Evolutionary conservation across 2,329 filamentous ascomycete genomes (phyloP).

Genomic region (Pseudogymnoascus sp.): DNA sequence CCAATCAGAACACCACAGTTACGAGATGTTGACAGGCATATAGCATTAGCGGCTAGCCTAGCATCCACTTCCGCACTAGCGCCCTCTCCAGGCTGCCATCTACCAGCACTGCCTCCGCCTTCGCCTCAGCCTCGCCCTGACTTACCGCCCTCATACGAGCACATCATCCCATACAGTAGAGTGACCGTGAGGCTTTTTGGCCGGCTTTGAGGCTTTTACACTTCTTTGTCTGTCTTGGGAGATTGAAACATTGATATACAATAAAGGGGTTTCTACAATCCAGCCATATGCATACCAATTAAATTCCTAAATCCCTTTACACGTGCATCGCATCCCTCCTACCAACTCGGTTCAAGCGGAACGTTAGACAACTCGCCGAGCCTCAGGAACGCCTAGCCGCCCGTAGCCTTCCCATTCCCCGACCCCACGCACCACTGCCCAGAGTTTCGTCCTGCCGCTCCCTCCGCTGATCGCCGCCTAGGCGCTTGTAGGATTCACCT

Average conservation of each 20-base stretch:
- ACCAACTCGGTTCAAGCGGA: not conserved
- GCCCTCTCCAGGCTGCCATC: not conserved
- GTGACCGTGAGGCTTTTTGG: not conserved
- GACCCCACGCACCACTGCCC: not conserved
- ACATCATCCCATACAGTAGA: not conserved
- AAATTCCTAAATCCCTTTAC: not conserved
- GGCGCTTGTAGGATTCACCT: not conserved
- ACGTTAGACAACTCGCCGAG: not conserved
- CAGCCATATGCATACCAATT: not conserved
- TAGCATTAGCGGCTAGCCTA: not conserved
- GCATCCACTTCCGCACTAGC: not conserved
- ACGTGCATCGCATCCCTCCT: not conserved
- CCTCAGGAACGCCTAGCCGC: not conserved
- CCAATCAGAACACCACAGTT: not conserved
- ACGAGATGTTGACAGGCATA: not conserved
- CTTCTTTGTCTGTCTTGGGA: not conserved
- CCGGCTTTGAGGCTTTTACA: not conserved
- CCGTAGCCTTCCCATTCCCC: not conserved
- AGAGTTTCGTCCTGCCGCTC: not conserved
- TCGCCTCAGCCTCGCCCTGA: not conserved
- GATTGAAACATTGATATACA: not conserved
- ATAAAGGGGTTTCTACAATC: not conserved
- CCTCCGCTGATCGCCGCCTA: not conserved
- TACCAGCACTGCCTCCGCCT: not conserved
- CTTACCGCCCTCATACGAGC: not conserved